phyloP scores from a whole-genome alignment of 495 filamentous ascomycete species.

The Astrothelium subdiscretum region DNA sequence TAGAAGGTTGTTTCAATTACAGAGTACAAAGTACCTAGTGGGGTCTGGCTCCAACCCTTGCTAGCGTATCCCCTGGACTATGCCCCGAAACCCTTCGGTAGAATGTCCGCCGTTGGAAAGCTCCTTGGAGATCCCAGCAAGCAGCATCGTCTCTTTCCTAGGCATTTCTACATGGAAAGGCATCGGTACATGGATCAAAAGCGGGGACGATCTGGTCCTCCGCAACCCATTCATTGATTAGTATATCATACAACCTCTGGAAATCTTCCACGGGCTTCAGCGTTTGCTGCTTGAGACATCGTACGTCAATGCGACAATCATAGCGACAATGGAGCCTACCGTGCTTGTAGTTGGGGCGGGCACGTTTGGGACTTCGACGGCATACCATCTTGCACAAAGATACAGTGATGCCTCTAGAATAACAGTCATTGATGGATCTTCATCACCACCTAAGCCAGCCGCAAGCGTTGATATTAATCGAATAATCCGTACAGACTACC shows the following conservation, averaged over 20 bases:
- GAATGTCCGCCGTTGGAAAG: neutral
- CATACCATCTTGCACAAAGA: conserved; percentile 43
- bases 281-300: neutral
- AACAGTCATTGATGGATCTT: neutral
- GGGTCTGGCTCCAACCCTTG: too few relatives aligned
- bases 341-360: conserved; percentile 50
- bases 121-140: neutral
- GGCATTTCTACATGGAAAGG: neutral
- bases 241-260: neutral
- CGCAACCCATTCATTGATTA: neutral
- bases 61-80: neutral
- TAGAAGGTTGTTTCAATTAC: too few relatives aligned
- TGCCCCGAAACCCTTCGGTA: neutral
- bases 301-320: neutral
- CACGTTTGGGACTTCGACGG: conserved; percentile 55
- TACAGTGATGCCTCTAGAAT: conserved; percentile 33
- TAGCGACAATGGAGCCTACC: neutral
- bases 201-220: neutral
- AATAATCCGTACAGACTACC: conserved; percentile 55
- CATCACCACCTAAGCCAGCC: conserved; percentile 3
- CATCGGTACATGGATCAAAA: neutral
- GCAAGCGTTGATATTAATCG: conserved; percentile 61
- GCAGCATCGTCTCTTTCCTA: neutral
- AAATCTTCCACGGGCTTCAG: neutral
- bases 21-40: too few relatives aligned